These are phyloP conservation scores for Darksidea phi DNA, from an alignment of 495 filamentous ascomycete genomes.

Conservation along the genomic window DNA sequence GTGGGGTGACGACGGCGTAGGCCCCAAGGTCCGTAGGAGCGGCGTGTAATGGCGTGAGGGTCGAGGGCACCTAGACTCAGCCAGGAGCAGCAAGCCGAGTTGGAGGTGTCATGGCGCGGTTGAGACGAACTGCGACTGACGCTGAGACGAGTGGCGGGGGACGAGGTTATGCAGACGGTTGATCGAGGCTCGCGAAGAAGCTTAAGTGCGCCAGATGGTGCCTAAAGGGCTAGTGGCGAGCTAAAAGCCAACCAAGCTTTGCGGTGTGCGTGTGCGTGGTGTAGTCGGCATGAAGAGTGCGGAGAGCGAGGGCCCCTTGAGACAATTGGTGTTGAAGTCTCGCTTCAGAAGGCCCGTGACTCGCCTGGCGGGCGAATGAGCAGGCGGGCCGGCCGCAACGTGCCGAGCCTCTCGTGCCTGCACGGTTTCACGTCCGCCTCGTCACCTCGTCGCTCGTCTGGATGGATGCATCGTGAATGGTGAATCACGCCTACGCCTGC, in stretches of 20 bases:
- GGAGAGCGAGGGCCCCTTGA: conserved; percentile 19
- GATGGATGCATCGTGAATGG: too few species aligned
- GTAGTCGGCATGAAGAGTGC: not conserved
- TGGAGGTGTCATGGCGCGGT: conserved; percentile 6
- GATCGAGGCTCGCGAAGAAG: conserved; percentile 1
- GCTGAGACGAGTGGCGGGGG: conserved; percentile 25
- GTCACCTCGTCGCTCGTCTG: not conserved
- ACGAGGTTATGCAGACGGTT: conserved; percentile 12
- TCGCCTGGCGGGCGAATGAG: conserved; percentile 10
- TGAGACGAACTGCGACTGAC: conserved; percentile 17
- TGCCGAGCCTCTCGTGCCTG: not conserved
- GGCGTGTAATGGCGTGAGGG: conserved; percentile 23
- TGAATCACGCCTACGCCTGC: too few species aligned
- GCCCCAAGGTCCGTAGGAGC: not conserved
- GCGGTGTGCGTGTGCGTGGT: not conserved
- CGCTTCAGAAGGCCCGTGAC: conserved; percentile 17
- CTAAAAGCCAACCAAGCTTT: conserved; percentile 18
- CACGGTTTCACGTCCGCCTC: not conserved
- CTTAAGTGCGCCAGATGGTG: not conserved
- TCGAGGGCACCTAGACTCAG: conserved; percentile 6
- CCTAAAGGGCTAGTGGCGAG: conserved; percentile 4
- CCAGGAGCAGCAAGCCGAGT: conserved; percentile 18
- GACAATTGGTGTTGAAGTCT: conserved; percentile 31
- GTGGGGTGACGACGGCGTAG: conserved; percentile 22
- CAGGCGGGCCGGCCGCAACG: not conserved